phyloP scores from a whole-genome alignment of 495 filamentous ascomycete species.

The Lasiosphaeriaceae sp. region DNA sequence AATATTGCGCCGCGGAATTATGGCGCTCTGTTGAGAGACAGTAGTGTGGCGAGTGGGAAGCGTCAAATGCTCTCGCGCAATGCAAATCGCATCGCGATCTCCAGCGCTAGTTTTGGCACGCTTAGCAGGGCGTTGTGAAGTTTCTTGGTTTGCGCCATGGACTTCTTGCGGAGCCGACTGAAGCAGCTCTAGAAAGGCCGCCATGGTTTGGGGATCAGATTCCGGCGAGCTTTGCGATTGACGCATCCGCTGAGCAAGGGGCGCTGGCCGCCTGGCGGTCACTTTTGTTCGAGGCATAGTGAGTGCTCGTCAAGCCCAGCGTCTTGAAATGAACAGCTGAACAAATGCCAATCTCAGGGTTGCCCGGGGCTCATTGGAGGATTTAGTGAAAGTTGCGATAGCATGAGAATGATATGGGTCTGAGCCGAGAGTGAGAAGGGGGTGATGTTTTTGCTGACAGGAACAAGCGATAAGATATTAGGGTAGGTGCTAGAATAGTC shows the following conservation, averaged over 20 bases:
- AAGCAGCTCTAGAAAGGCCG: constrained; percentile 16
- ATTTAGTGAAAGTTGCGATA: too few species aligned
- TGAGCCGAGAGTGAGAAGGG: too few species aligned
- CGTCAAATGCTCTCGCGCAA: constrained; percentile 20
- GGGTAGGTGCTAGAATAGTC: too few species aligned
- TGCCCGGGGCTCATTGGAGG: too few species aligned
- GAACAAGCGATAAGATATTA: too few species aligned
- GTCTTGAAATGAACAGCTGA: too few species aligned
- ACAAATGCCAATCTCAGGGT: too few species aligned
- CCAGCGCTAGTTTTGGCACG: constrained; percentile 14
- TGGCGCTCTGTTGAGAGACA: not conserved
- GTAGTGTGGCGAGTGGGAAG: not conserved
- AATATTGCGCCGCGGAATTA: constrained; percentile 5
- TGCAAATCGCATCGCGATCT: constrained; percentile 13
- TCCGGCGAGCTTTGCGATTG: not conserved
- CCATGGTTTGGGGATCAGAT: constrained; percentile 6
- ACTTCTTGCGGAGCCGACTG: constrained; percentile 3
- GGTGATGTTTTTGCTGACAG: too few species aligned
- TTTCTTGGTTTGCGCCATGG: not conserved
- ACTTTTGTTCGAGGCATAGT: constrained; percentile 13
- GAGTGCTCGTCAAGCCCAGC: not conserved
- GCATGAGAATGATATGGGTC: too few species aligned
- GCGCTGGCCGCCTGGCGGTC: not conserved
- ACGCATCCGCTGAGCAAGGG: not conserved
- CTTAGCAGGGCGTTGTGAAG: constrained; percentile 14